Conservation (phyloP, 495 filamentous ascomycete genomes). For the Jackrogersella multiformis region DNA sequence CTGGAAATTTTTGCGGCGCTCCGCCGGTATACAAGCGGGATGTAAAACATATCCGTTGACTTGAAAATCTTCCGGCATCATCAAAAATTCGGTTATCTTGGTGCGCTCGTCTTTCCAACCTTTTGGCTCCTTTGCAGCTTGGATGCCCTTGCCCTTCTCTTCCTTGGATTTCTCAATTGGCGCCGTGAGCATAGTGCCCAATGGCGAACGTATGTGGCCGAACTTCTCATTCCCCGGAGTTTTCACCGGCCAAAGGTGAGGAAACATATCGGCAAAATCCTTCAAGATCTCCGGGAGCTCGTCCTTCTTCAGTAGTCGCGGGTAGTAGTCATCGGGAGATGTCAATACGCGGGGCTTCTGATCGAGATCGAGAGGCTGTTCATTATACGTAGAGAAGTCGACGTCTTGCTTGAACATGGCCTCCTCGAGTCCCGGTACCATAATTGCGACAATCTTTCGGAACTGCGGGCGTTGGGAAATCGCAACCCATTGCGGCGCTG, state of each 20-base stretch:
- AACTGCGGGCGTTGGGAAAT: conserved; percentile 79
- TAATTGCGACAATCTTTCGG: conserved; percentile 85
- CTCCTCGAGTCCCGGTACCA: conserved; percentile 91
- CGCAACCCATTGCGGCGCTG: conserved; percentile 85
- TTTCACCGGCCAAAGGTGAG: conserved; percentile 86
- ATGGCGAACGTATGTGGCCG: conserved; percentile 81
- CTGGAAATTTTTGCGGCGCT: conserved; percentile 54
- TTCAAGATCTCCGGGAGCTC: conserved; percentile 70
- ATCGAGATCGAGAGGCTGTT: conserved; percentile 43
- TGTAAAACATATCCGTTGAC: conserved; percentile 86
- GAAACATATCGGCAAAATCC: conserved; percentile 82
- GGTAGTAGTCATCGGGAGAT: conserved; percentile 75
- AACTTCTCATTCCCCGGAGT: conserved; percentile 85
- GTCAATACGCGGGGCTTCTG: conserved; percentile 46
- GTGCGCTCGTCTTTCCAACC: conserved; percentile 75
- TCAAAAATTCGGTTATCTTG: conserved; percentile 78
- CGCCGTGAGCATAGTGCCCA: conserved; percentile 77
- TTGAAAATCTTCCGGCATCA: conserved; percentile 73
- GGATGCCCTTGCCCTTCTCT: conserved; percentile 65
- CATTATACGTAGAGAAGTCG: conserved; percentile 57
- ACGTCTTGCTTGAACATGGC: conserved; percentile 84
- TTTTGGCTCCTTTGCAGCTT: conserved; percentile 65
- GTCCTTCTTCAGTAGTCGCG: conserved; percentile 67
- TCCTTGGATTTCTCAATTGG: conserved; percentile 70
- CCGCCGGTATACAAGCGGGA: conserved; percentile 66